These are phyloP conservation scores for Cystobasidium onofrii DNA, from an alignment of 768 basidiomycete genomes.

Conservation along the genomic window DNA sequence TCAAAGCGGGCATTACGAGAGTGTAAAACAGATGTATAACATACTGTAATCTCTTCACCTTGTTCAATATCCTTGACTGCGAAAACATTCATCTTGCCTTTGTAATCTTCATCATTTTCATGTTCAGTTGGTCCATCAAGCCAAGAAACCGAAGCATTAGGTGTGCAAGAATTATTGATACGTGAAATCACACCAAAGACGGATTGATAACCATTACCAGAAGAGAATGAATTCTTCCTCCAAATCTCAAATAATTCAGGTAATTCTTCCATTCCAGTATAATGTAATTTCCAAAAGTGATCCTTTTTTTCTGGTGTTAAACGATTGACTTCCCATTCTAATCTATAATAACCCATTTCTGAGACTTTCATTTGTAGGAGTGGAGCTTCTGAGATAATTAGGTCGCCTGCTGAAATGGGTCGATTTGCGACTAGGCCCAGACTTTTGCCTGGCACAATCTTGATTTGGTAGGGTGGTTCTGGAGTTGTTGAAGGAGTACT, in stretches of 20 bases:
- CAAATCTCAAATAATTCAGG: background rate
- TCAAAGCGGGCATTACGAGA: constrained; percentile 1
- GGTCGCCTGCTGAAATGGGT: constrained; percentile 2
- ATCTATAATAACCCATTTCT: background rate
- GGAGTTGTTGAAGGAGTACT: background rate
- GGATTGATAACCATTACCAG: background rate
- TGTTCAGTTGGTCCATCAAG: background rate
- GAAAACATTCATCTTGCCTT: background rate
- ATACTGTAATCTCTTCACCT: constrained; percentile 18
- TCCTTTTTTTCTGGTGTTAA: background rate
- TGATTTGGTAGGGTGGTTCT: background rate
- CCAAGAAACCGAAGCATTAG: constrained; percentile 10
- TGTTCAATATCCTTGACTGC: background rate
- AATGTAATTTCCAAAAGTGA: constrained; percentile 6
- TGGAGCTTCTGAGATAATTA: background rate
- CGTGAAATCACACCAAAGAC: background rate
- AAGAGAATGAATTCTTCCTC: background rate
- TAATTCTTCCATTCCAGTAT: background rate
- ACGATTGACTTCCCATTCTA: background rate
- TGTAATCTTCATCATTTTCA: background rate
- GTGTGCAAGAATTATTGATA: constrained; percentile 11
- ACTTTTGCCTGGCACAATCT: constrained; percentile 10
- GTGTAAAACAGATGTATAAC: background rate
- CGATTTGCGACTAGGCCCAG: constrained; percentile 4
- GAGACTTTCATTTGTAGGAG: background rate